Evolutionary conservation across 371 early-diverging fungal genomes (phyloP).

Genomic region (Mucor ambiguus): DNA sequence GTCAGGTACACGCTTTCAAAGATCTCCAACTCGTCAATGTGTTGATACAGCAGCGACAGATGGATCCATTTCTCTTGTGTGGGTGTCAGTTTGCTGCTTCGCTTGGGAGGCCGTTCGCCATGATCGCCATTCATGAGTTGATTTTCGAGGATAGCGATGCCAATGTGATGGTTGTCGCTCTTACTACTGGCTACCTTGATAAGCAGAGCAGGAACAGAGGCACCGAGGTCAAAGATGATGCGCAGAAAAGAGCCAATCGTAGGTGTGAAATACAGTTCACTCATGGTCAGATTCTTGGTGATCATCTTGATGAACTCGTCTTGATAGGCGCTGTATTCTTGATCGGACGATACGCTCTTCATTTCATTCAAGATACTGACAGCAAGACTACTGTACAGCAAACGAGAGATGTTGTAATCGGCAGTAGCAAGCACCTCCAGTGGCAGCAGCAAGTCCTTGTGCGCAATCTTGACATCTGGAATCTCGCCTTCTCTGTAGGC

Average conservation of each 20-base stretch:
- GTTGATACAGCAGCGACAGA: slow-evolving; percentile 62
- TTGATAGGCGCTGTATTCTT: slow-evolving; percentile 26
- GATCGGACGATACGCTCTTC: slow-evolving; percentile 11
- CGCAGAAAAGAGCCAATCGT: slow-evolving; percentile 58
- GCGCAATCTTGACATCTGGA: slow-evolving; percentile 75
- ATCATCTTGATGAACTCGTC: slow-evolving; percentile 35
- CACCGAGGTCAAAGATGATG: slow-evolving; percentile 53
- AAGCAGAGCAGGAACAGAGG: slow-evolving; percentile 33
- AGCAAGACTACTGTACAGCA: slow-evolving; percentile 54
- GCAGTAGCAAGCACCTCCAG: slow-evolving; percentile 61
- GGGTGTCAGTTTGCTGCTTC: neutral
- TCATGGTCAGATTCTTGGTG: slow-evolving; percentile 29
- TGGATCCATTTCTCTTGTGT: slow-evolving; percentile 55
- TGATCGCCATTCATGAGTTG: slow-evolving; percentile 17
- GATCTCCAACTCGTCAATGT: slow-evolving; percentile 63
- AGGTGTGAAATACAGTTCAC: slow-evolving; percentile 47
- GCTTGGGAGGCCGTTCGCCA: neutral
- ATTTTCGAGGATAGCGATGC: slow-evolving; percentile 57
- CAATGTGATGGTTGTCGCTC: slow-evolving; percentile 61
- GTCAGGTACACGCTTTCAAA: slow-evolving; percentile 62
- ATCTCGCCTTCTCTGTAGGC: slow-evolving; percentile 74
- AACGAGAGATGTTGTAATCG: slow-evolving; percentile 69
- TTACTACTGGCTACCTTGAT: slow-evolving; percentile 42
- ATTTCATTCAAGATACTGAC: slow-evolving; percentile 43
- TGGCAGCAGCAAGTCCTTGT: slow-evolving; percentile 67